A percentile compares a stretch with the other conserved stretches of the same genome.
phyloP scores from a whole-genome alignment of 164 flowering plant genomes.

The Chimonanthus praecox region DNA sequence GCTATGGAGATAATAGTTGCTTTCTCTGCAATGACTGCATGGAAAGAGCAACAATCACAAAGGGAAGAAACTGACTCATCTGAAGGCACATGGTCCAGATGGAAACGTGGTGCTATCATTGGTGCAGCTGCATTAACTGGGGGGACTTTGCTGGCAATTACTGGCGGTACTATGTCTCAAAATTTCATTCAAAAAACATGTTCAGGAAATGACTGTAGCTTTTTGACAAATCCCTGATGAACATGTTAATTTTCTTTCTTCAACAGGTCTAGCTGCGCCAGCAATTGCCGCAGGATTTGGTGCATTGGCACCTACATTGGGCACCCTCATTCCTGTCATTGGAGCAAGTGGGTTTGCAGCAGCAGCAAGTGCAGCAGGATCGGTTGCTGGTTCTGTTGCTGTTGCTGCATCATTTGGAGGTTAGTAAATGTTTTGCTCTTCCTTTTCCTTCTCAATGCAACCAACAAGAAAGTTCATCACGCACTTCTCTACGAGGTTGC shows the following conservation, averaged over 20 bases:
- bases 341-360: constrained; percentile 99
- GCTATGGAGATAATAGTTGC: constrained; percentile 93
- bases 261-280: constrained; percentile 96
- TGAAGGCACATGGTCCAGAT: constrained; percentile 61
- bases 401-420: constrained; percentile 99
- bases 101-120: constrained; percentile 98
- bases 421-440: constrained; percentile 15
- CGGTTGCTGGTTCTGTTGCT: constrained; percentile 99
- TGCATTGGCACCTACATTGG: constrained; percentile 97
- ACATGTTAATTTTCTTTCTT: neutral
- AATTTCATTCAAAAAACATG: too few species aligned
- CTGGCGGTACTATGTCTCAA: constrained; percentile 60
- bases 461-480: too few species aligned
- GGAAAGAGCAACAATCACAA: constrained; percentile 44
- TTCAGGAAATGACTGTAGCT: neutral
- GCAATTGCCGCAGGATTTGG: constrained; percentile 98
- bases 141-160: constrained; percentile 92
- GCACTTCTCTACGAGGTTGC: too few species aligned
- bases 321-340: constrained; percentile 84
- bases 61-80: constrained; percentile 39
- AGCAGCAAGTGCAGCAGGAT: constrained; percentile 94
- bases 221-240: neutral
- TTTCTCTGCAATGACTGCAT: constrained; percentile 78
- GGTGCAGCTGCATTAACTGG: constrained; percentile 99
- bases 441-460: too few species aligned